Evolutionary conservation across 2,329 filamentous ascomycete genomes (phyloP), one percentile per base, ranked within the genome.

Genomic region (Kalmusia sp.): DNA sequence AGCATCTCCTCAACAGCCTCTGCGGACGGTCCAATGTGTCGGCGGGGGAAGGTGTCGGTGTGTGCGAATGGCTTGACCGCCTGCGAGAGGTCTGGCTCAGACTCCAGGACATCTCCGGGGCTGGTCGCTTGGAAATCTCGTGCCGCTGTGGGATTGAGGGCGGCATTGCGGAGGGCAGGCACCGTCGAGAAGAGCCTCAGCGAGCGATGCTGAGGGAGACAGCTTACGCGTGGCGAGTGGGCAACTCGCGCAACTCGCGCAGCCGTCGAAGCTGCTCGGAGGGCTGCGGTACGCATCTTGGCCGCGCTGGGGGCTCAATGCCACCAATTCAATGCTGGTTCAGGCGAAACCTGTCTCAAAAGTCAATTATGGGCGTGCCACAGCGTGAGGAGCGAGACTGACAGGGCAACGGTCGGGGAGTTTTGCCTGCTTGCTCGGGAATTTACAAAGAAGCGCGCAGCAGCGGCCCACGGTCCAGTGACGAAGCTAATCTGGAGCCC

Each of bases 1-100:
- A 97, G 86, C 93, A 98, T 97, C 68, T 87, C 80, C 61, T 87
- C 79, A 1, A 87, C 84, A 49, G 90, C 87, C 38, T 82, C 78
- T 28, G 87, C 82, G 46, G 88, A 87, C 3, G 92, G 92, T 1
- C 93, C 93, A 77, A 97, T 96, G 77, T 97, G 93, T 43, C 93
- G 87, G 53, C 89, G 84, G 50, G 89, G 82, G 68, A 96, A 96
- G 34, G 85, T 85, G 69, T 88, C 85, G 52, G 85, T 77, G 31
- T 74, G 73, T 33, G 72, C 73, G 68, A 79, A 79, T 7, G 70
- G 64, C 38, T 47, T 55, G 31, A 61, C 52, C 11, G 53, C 44
- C 22, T 57, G 56, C 19, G 58, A 55, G 48, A 59, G 59, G 38
- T 60, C 58, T 21, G 65, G 49, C 31, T 62, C 58, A 17, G 63